Base-by-base conservation (phyloP, 2,329 filamentous ascomycete genomes). In the Penicillium sp. region DNA sequence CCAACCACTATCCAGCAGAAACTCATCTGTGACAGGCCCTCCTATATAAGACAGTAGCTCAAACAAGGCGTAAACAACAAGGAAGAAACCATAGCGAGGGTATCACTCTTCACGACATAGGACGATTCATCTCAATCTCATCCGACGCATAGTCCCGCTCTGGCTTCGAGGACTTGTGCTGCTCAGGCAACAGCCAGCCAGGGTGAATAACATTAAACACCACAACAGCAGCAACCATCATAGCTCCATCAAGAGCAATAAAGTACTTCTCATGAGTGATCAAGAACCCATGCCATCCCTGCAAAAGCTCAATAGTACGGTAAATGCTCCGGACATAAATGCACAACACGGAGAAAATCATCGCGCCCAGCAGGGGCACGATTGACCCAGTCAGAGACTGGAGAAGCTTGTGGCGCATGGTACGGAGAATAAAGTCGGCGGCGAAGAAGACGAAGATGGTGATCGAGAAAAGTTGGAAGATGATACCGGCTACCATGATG, bases 391-490 rank as follows among this genome's bases (percentile, higher is more conserved):
- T 69, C 58, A 73, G 59, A 9, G 63, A 57, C 47, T 72, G 66
- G 22, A 76, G 54, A 0, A 77, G 65, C 3, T 47, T 64, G n/a
- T 61, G 60, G 12, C 70, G 69, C 50, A 72, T 33, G 3, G 75
- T 71, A 12, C 81, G 76, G 7, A 74, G 71, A 24, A 86, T 70
- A 67, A 86, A 86, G 53, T 78, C 76, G 4, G 65, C 73, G 3
- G 85, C 80, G 42, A 83, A 75, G 66, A 71, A 62, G 49, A 80
- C 80, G 72, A 89, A 88, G 59, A 84, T 61, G 35, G 81, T 78
- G 59, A 88, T 82, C 5, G 84, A 83, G 59, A 80, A 78, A 44
- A 88, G 83, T 67, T 89, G 86, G 59, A 88, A 80, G n/a, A 82
- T 77, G 22, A 89, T 83, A 15, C 86, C 86, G 1, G 81, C 82